Evolutionary conservation across 2,329 filamentous ascomycete genomes (phyloP), one percentile per base, ranked within the genome.

Genomic region (Epichloe amarillans): DNA sequence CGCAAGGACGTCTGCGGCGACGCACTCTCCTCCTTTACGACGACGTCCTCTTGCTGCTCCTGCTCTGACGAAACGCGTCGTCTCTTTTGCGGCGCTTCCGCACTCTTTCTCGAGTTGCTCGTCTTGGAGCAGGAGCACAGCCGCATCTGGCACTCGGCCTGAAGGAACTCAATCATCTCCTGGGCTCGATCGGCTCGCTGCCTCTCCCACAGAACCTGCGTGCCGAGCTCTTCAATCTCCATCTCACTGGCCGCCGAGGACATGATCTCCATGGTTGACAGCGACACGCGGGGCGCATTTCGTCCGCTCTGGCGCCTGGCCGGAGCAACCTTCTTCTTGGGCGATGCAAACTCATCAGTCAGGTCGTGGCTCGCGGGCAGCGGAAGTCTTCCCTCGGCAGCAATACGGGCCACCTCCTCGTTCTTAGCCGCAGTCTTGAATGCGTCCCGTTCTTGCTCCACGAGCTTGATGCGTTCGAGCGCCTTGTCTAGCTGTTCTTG

Each of bases 391-490:
- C 83, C 84, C 62, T 88, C 83, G 21, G 83, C 81, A 3, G 85
- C 84, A 49, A 88, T 83, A 47, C 82, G 77, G 19, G 82, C 77
- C 23, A 88, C 76, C 62, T 88, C 84, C 60, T 88, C 84, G 58
- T 85, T 84, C 66, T 84, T 76, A 35, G 85, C 77, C 47, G 82
- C 80, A 3, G 78, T 82, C 68, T 84, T 86, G 61, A 86, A 77
- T 3, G 83, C 80, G 62, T 88, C 84, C 7, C 84, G 82, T 65
- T 90, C 86, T 61, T 85, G 79, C 61, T 88, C 84, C 15, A 85
- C 72, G 35, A 83, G 67, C 62, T 76, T 80, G 57, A 86, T 72
- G 45, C 74, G 76, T 55, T 84, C 80, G 46, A 77, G 71, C 17
- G 83, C 72, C 54, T 81, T 75, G 23, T 81, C 72, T 2, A 89